phyloP scores from a whole-genome alignment of 2,329 filamentous ascomycete genomes.

The Xylogone sp. region DNA sequence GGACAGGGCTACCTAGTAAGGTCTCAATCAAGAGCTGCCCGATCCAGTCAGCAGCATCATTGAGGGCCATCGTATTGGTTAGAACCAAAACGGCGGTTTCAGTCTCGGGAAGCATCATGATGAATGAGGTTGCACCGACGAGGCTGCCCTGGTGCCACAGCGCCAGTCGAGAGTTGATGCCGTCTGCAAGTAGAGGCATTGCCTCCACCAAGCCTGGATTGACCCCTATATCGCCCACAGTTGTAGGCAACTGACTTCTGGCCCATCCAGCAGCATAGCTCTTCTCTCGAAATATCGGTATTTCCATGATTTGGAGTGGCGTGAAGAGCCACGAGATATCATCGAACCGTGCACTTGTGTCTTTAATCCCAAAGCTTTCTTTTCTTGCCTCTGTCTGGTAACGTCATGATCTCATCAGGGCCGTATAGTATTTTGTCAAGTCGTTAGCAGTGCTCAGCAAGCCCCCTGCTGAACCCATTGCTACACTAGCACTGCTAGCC shows the following conservation, averaged over 20 bases:
- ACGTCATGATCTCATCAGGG: conserved; percentile 15
- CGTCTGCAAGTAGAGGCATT: too few relatives aligned
- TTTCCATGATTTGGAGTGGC: too few relatives aligned
- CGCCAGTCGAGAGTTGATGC: too few relatives aligned
- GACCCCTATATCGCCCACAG: too few relatives aligned
- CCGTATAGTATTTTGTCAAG: conserved; percentile 19
- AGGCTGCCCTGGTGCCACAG: conserved; percentile 25
- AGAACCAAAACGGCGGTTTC: conserved; percentile 23
- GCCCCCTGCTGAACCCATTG: conserved; percentile 15
- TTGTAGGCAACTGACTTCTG: conserved; percentile 18
- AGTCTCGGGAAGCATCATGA: conserved; percentile 25
- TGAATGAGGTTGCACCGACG: conserved; percentile 14
- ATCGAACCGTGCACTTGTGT: too few relatives aligned
- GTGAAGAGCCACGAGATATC: too few relatives aligned
- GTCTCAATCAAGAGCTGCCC: conserved; percentile 16
- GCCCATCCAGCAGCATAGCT: conserved; percentile 25
- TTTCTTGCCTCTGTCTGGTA: not conserved
- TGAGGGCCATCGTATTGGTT: conserved; percentile 18
- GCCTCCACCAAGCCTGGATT: conserved; percentile 5
- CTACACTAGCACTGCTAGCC: conserved; percentile 9
- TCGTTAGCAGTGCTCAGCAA: conserved; percentile 18
- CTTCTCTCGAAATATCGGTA: conserved; percentile 9
- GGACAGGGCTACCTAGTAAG: conserved; percentile 10
- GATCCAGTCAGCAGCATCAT: conserved; percentile 18
- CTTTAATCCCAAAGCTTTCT: conserved; percentile 9